Evolutionary conservation across 257 asterid species (phyloP).

Genomic region (Nicotiana otophora): DNA sequence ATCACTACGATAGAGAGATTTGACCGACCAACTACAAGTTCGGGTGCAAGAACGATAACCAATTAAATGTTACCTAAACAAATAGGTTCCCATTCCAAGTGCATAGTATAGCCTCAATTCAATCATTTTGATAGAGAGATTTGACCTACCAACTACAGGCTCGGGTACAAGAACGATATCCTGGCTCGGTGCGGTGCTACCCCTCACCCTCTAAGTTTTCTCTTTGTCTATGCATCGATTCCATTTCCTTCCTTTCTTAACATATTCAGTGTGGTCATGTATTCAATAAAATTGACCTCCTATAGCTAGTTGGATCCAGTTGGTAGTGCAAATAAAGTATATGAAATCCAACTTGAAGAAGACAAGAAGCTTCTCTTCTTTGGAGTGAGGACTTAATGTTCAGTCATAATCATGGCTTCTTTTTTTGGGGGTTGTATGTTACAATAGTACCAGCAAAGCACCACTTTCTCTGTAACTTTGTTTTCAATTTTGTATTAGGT

Average conservation of each 20-base stretch:
- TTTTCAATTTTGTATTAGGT: constrained; percentile 3
- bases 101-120: not conserved
- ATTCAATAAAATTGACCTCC: not conserved
- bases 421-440: not conserved
- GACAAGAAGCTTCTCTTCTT: not conserved
- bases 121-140: not conserved
- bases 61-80: not conserved
- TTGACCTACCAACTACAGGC: not conserved
- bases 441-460: not conserved
- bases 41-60: not conserved
- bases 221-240: not conserved
- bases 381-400: not conserved
- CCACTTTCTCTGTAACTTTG: constrained; percentile 8
- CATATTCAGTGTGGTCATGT: not conserved
- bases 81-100: not conserved
- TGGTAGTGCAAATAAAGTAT: not conserved
- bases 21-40: not conserved
- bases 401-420: constrained; percentile 9
- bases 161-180: not conserved
- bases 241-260: not conserved
- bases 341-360: not conserved
- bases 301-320: not conserved
- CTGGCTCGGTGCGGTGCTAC: not conserved
- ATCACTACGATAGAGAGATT: not conserved
- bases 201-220: not conserved